Evolutionary conservation across 352 stramenopile genomes (phyloP).

Genomic region (Pythium rhizo-oryzae): DNA sequence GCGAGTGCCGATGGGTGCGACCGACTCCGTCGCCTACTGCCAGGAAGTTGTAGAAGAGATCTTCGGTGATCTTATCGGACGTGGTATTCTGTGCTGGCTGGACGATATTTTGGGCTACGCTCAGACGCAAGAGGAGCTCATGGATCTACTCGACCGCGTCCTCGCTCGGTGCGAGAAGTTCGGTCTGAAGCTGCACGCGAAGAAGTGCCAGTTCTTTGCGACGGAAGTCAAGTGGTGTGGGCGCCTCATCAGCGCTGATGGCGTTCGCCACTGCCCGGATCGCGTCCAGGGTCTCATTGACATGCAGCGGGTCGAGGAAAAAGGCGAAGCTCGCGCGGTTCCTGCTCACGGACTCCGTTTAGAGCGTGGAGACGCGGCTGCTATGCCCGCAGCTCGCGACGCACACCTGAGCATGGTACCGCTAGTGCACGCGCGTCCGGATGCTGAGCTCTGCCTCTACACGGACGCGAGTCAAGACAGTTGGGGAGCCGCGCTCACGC

Average conservation of each 20-base stretch:
- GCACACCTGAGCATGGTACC: too few species aligned
- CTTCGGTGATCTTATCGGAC: not conserved
- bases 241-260: not conserved
- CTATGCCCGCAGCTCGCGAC: too few species aligned
- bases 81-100: not conserved
- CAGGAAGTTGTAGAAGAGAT: slow-evolving; percentile 9
- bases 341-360: too few species aligned
- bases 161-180: too few species aligned
- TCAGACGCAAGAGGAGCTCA: not conserved
- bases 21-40: slow-evolving; percentile 20
- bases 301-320: too few species aligned
- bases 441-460: slow-evolving; percentile 24
- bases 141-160: not conserved
- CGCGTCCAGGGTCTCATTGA: slow-evolving; percentile 22
- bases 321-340: too few species aligned
- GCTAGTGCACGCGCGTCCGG: slow-evolving; percentile 18
- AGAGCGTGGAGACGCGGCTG: too few species aligned
- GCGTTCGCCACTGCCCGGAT: not conserved
- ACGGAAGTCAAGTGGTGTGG: not conserved
- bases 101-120: not conserved
- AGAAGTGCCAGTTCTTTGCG: not conserved
- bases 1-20: slow-evolving; percentile 18
- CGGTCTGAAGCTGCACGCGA: not conserved
- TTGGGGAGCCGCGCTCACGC: slow-evolving; percentile 28
- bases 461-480: slow-evolving; percentile 27